phyloP scores from a whole-genome alignment of 306 rosid genomes.

The Mimosa pudica region DNA sequence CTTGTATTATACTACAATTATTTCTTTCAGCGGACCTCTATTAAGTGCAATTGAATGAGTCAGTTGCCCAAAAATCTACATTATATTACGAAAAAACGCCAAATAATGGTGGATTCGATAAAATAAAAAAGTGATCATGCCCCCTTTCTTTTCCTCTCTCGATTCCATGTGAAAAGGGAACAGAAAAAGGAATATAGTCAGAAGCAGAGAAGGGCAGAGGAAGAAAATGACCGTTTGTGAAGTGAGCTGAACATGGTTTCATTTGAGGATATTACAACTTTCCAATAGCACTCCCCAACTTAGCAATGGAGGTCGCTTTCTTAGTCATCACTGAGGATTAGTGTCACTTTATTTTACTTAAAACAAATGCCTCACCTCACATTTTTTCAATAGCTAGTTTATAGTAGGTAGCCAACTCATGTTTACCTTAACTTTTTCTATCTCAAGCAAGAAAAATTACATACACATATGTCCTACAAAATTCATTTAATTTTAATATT shows the following conservation, averaged over 20 bases:
- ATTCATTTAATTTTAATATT: no score
- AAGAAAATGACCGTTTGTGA: slow-evolving; percentile 23
- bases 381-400: not conserved
- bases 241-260: slow-evolving; percentile 10
- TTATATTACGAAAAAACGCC: no score
- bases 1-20: not conserved
- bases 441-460: not conserved
- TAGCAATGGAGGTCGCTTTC: slow-evolving; percentile 18
- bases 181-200: slow-evolving; percentile 20
- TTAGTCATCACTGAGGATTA: slow-evolving; percentile 9
- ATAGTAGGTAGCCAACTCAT: not conserved
- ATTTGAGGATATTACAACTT: not conserved
- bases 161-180: not conserved
- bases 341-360: not conserved
- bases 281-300: no score
- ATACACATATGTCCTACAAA: no score
- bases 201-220: slow-evolving; percentile 5
- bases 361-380: not conserved
- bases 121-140: no score
- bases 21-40: not conserved
- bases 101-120: no score
- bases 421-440: not conserved
- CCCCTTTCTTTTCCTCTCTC: no score
- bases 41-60: no score
- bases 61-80: no score